Evolutionary conservation across 352 stramenopile species (phyloP).

Genomic region (Globisporangium iwayamae): DNA sequence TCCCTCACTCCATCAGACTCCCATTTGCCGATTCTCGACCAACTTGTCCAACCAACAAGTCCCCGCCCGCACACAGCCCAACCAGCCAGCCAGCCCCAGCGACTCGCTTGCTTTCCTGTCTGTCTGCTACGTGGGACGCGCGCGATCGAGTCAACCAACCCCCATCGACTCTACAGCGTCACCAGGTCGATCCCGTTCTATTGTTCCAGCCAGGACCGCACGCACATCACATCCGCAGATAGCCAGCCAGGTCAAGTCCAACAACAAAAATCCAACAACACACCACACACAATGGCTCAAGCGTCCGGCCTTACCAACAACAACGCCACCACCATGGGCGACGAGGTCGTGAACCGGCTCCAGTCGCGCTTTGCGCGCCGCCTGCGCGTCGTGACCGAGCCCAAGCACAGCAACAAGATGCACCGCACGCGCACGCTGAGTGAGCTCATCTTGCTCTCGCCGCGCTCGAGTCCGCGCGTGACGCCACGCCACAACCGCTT

Average conservation of each 20-base stretch:
- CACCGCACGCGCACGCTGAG: constrained; percentile 73
- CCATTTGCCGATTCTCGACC: constrained; percentile 15
- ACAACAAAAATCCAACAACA: not conserved
- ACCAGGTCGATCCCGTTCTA: not conserved
- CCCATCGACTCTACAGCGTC: constrained; percentile 4
- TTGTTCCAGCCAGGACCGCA: not conserved
- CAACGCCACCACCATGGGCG: constrained; percentile 2
- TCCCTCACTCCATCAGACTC: constrained; percentile 9
- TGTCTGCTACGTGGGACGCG: not conserved
- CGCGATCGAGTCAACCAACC: not conserved
- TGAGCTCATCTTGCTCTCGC: constrained; percentile 74
- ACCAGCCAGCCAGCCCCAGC: not conserved
- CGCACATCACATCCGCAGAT: not conserved
- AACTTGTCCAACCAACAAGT: constrained; percentile 3
- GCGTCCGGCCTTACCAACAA: constrained; percentile 14
- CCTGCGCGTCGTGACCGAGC: constrained; percentile 80
- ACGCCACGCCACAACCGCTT: constrained; percentile 62
- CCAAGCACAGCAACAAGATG: constrained; percentile 84
- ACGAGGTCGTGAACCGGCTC: constrained; percentile 12
- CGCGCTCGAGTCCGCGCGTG: constrained; percentile 54
- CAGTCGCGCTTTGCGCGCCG: constrained; percentile 52
- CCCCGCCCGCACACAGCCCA: not conserved
- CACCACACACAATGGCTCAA: constrained; percentile 13
- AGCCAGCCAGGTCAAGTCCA: not conserved
- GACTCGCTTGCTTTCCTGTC: not conserved